Evolutionary conservation across 352 stramenopile species (phyloP).

Genomic region (Thraustochytrium sp.): DNA sequence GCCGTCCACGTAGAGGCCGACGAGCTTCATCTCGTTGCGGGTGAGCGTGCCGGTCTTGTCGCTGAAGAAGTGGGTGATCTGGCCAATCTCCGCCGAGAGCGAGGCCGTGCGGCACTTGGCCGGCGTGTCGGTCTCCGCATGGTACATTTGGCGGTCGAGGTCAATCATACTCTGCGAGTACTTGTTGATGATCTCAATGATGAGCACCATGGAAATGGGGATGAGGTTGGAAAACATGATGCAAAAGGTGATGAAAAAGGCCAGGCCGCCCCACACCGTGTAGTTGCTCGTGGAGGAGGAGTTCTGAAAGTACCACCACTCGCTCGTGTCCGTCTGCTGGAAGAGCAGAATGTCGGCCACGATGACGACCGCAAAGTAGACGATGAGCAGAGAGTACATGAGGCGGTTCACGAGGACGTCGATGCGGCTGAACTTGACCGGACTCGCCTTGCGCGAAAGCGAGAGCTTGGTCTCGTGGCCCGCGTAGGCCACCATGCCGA

Average conservation of each 20-base stretch:
- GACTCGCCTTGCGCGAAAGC: conserved; percentile 33
- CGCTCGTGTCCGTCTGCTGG: conserved; percentile 7
- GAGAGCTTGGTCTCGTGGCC: conserved; percentile 87
- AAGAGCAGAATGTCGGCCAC: conserved; percentile 25
- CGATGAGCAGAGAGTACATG: conserved; percentile 42
- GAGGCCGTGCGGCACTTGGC: conserved; percentile 49
- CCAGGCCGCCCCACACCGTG: conserved; percentile 34
- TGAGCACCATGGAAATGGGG: conserved; percentile 74
- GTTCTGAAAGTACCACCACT: conserved; percentile 45
- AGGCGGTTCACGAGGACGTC: conserved; percentile 46
- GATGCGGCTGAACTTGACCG: conserved; percentile 45
- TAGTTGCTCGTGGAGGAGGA: conserved; percentile 11
- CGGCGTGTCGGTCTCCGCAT: conserved; percentile 62
- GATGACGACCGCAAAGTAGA: conserved; percentile 43
- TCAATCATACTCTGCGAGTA: conserved; percentile 60
- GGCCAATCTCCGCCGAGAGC: background rate
- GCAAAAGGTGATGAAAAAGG: conserved; percentile 69
- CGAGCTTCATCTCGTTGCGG: conserved; percentile 46
- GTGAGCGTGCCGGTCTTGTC: conserved; percentile 45
- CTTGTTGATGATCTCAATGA: conserved; percentile 17
- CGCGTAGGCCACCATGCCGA: conserved; percentile 85
- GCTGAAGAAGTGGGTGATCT: conserved; percentile 25
- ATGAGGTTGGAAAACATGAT: conserved; percentile 96
- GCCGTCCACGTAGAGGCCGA: conserved; percentile 54
- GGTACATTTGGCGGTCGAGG: conserved; percentile 75